Base-by-base conservation (phyloP, 257 asterid species). In the Asclepias syriaca region DNA sequence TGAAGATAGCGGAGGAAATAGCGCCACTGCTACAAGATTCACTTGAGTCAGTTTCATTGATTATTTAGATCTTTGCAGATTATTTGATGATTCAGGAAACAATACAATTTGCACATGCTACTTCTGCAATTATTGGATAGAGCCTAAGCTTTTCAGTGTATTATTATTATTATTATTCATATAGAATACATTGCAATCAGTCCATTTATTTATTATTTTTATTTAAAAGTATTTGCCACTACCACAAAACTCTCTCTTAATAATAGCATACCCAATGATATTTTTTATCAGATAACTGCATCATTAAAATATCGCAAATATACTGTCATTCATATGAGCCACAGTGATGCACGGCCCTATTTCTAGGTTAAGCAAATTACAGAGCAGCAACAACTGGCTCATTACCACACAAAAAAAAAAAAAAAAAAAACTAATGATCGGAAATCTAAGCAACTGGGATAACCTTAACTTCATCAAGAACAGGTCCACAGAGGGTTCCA, bases 401-500 rank as follows among this genome's bases (percentile, higher is more conserved):
- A 64, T 61, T 8, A 43, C 9, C 11, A 0, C 8, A 40, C 6
- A 40, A 8, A 8, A 40, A 40, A 40, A 7, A 8, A 40, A 40
- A 40, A 43, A 43, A 12, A 68, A 63, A 59, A 29, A 0, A 11
- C 3, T 24, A 24, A 24, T 48, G 32, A 32, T 58, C 48, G 64
- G 48, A 77, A 61, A 39, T 63, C 80, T 77, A 80, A 65, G 81
- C 84, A 72, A 79, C 84, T 10, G 85, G 82, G 48, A 77, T 66
- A 34, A 85, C 95, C 12, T 66, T 80, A 58, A 93, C 93, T 67
- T 89, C 81, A 77, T 89, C 96, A 15, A 93, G 78, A 75, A 91
- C 88, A 7, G 98, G 98, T 46, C 98, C 98, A 21, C 98, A 93
- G 15, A 93, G 92, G 27, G 87, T 48, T 34, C 92, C 96, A 51